Base-by-base conservation (phyloP, 2,329 filamentous ascomycete species). In the Monosporascus sp. region DNA sequence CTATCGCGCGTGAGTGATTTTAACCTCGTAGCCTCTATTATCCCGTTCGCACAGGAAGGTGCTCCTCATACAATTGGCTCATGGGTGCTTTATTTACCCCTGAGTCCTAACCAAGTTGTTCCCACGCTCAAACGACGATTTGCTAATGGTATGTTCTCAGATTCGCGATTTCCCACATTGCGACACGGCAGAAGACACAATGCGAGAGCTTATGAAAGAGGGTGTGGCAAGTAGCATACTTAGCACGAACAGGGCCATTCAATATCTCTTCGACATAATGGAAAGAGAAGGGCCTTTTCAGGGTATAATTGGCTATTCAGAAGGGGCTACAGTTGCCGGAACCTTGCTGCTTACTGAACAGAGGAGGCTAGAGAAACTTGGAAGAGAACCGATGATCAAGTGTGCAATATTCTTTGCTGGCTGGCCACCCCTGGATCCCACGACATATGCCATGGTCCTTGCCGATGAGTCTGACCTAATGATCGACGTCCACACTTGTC, bases 111-210 rank as follows among this genome's bases (percentile, higher is more conserved):
- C 27, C 37, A 2, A 39, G 18, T 39, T 39, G 18, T 39, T 39
- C 18, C 11, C 11, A 22, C 41, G 11, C 18, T 22, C 20, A 20
- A 7, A 44, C 11, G 24, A 15, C 20, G 11, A 45, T 24, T 25
- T 17, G 14, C 43, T 45, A 27, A 45, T 9, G 3, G 7, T 24
- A 2, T n/a, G 9, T n/a, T 14, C 24, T 27, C 17, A 45, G 48
- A 77, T 84, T 57, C 74, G 79, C 25, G 77, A 82, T 49, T 80
- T 82, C 44, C 78, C 79, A 0, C 71, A 77, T 48, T 76, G 76
- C 18, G 71, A 75, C 55, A 77, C 74, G 0, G 70, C 80, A 0
- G 80, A 84, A 57, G 79, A 82, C 52, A 80, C 79, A 0, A 79
- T 83, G 71, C 72, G 80, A 9, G 71, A 76, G 60, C 67, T 83